phyloP scores from a whole-genome alignment of 2,329 filamentous ascomycete genomes.

The Stachybotrys chlorohalonatus region DNA sequence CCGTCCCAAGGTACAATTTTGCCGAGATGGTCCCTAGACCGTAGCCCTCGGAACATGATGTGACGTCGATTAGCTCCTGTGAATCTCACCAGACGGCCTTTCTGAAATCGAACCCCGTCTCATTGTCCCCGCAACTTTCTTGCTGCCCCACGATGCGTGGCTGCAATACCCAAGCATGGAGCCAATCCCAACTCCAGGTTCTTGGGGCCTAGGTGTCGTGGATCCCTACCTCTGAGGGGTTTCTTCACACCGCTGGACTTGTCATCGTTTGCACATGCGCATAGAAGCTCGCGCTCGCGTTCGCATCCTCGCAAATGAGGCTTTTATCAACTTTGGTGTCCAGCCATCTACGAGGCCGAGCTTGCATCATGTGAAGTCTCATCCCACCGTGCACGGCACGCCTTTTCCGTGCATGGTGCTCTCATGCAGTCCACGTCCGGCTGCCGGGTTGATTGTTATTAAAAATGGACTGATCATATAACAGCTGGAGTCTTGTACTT shows the following conservation, averaged over 20 bases:
- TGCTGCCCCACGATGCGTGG: not conserved
- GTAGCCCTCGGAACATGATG: not conserved
- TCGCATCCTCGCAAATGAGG: not conserved
- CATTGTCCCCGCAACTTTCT: not conserved
- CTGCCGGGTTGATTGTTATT: not conserved
- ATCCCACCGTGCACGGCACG: not conserved
- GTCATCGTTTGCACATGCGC: not conserved
- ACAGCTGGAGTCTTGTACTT: too few relatives aligned
- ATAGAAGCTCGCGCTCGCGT: not conserved
- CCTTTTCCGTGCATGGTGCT: not conserved
- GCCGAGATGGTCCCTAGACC: not conserved
- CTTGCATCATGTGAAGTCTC: not conserved
- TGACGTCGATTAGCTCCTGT: not conserved
- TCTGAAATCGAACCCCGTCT: not conserved
- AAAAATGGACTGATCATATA: too few relatives aligned
- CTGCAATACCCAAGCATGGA: not conserved
- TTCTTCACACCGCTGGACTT: not conserved
- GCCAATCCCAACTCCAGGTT: not conserved
- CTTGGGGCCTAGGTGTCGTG: not conserved
- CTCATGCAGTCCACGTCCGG: not conserved
- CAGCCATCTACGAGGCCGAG: not conserved
- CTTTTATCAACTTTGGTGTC: not conserved
- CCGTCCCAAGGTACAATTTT: not conserved
- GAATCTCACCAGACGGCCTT: not conserved
- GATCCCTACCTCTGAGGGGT: not conserved